Conservation (phyloP, 139 green algal genomes). For the Desmodesmus armatus region DNA sequence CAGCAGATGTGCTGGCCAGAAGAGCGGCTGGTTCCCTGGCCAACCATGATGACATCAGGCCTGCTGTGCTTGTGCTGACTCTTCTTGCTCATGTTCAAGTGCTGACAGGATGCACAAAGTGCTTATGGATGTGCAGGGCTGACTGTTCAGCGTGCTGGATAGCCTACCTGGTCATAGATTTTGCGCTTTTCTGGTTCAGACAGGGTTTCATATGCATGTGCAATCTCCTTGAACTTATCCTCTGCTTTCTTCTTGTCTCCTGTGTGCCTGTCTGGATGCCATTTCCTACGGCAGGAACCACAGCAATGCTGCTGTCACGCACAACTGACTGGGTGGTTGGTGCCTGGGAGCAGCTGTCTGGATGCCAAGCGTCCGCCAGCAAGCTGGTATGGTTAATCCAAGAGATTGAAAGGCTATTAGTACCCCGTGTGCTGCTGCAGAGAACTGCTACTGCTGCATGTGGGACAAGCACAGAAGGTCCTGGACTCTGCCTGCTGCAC, state of each 20-base stretch:
- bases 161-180: constrained; percentile 87
- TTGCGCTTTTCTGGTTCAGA: constrained; percentile 80
- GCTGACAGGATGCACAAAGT: neutral
- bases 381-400: too few species aligned
- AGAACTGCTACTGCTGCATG: neutral
- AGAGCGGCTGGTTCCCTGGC: too few species aligned
- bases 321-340: too few species aligned
- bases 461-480: neutral
- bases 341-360: too few species aligned
- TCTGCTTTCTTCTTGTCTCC: constrained; percentile 86
- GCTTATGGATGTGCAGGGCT: neutral
- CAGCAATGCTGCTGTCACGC: too few species aligned
- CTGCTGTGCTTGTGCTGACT: too few species aligned
- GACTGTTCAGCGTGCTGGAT: neutral
- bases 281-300: too few species aligned
- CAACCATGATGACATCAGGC: too few species aligned
- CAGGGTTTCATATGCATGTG: constrained; percentile 86
- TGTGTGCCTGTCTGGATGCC: constrained; percentile 83
- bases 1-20: too few species aligned
- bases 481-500: constrained; percentile 19
- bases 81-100: too few species aligned
- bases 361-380: too few species aligned
- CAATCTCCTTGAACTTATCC: constrained; percentile 76
- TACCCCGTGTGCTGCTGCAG: neutral
- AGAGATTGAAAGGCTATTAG: neutral